These are phyloP conservation scores for Collybiopsis confluens DNA, from an alignment of 768 basidiomycete genomes.

Conservation along the genomic window DNA sequence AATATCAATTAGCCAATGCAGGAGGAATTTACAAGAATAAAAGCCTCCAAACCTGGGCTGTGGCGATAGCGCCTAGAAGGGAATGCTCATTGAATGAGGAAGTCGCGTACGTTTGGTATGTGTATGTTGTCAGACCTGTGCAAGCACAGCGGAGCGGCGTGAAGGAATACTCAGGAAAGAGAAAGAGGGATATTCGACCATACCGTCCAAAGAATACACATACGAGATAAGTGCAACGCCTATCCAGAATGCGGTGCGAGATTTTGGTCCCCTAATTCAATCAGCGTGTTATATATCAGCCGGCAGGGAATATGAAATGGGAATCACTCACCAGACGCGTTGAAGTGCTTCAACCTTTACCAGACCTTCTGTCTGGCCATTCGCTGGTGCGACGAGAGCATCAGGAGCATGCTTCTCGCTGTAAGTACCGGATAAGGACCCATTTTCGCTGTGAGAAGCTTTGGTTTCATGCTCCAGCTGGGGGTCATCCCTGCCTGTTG, in stretches of 20 bases:
- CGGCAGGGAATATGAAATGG: not conserved
- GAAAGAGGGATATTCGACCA: conserved; percentile 6
- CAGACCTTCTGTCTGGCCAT: conserved; percentile 5
- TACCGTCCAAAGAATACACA: conserved; percentile 51
- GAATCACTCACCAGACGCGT: conserved; percentile 2
- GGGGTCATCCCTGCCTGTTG: not conserved
- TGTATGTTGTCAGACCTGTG: conserved; percentile 40
- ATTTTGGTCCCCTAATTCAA: conserved; percentile 14
- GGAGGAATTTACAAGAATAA: not conserved
- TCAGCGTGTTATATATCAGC: not conserved
- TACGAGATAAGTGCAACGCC: conserved; percentile 48
- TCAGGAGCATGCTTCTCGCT: not conserved
- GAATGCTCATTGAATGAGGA: conserved; percentile 21
- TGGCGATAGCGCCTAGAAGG: conserved; percentile 17
- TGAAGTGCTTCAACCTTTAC: conserved; percentile 6
- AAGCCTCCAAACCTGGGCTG: conserved; percentile 21
- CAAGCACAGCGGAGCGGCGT: not conserved
- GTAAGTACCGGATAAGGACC: not conserved
- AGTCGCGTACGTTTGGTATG: conserved; percentile 40
- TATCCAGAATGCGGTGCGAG: conserved; percentile 40
- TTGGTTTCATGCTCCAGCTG: no score
- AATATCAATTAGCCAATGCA: not conserved
- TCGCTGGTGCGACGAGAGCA: not conserved
- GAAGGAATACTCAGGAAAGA: not conserved
- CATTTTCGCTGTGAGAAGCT: not conserved